Base-by-base conservation (phyloP, 345 rosid species). In the Salix purpurea region DNA sequence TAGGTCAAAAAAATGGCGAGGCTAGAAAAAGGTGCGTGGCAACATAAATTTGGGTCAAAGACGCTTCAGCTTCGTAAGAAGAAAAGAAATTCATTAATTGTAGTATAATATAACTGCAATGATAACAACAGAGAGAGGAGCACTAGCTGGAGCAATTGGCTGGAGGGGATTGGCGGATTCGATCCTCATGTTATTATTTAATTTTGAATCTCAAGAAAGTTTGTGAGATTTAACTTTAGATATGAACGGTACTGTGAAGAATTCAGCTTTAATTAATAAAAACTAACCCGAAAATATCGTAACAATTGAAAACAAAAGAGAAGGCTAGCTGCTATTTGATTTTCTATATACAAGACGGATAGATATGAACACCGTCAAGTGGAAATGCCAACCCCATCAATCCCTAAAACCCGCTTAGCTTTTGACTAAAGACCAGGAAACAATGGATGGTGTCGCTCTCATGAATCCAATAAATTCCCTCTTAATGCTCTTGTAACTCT, bases 31-130 rank as follows among this genome's bases (percentile, higher is more conserved):
- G 18, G 39, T 7, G 39, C 8, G 26, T 73, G 26, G 65, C n/a
- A 14, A 15, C 42, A 19, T 32, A 58, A 48, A 72, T 87, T 84
- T 86, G 71, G 67, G 90, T 89, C 90, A 89, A 86, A 89, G 89
- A 89, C 84, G 88, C 79, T 81, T 80, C 88, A 82, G 65, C 83
- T 48, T 65, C 14, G 32, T 7, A 71, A 74, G 77, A 58, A 75
- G 56, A 70, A 60, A 50, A 18, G 19, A 9, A 30, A 40, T 18
- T 66, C 42, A 42, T 42, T 42, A 16, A 21, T 36, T 66, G 44
- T 66, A 37, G 12, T 18, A 4, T n/a, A 30, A 30, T 6, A 2
- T 30, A 71, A n/a, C 34, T 15, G 13, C 32, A 9, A 19, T 7
- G 11, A 71, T 18, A 24, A 28, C 5, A 10, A 19, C 6, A 37